Percentiles rank a stretch among this genome's conserved stretches.
Conservation (phyloP, 345 rosid genomes). For the Acer negundo region DNA sequence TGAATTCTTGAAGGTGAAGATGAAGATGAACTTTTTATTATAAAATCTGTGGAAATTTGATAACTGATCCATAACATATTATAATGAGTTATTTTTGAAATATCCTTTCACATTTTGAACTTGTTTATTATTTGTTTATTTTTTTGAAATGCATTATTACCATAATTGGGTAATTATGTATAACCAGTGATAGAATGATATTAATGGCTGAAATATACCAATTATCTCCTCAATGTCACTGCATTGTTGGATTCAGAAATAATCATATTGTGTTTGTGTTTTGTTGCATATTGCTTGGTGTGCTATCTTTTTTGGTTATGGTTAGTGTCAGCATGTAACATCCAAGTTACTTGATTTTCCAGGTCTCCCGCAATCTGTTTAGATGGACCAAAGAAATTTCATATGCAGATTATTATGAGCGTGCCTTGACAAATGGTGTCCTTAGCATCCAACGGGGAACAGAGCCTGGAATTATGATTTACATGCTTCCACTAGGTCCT, state of each 20-base stretch:
- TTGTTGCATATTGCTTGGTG: not conserved
- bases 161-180: not conserved
- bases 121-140: not conserved
- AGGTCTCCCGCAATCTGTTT: slow-evolving; percentile 90
- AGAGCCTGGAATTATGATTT: slow-evolving; percentile 90
- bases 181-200: not conserved
- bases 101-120: not conserved
- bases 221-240: not conserved
- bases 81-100: not conserved
- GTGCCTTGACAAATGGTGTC: slow-evolving; percentile 88
- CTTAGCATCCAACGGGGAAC: slow-evolving; percentile 88
- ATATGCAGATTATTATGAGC: slow-evolving; percentile 94
- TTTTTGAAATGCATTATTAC: not conserved
- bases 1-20: not conserved
- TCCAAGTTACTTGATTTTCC: slow-evolving; percentile 1
- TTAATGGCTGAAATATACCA: not conserved
- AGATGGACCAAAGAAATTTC: slow-evolving; percentile 89
- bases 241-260: not conserved
- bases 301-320: not conserved
- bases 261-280: too few relatives aligned
- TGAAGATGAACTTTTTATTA: not conserved
- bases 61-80: not conserved
- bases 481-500: slow-evolving; percentile 83
- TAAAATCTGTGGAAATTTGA: not conserved
- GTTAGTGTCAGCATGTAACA: not conserved